Evolutionary conservation across 2,329 filamentous ascomycete species (phyloP), one percentile per base, ranked within the genome.

Genomic region (Trichoderma brevicompactum): DNA sequence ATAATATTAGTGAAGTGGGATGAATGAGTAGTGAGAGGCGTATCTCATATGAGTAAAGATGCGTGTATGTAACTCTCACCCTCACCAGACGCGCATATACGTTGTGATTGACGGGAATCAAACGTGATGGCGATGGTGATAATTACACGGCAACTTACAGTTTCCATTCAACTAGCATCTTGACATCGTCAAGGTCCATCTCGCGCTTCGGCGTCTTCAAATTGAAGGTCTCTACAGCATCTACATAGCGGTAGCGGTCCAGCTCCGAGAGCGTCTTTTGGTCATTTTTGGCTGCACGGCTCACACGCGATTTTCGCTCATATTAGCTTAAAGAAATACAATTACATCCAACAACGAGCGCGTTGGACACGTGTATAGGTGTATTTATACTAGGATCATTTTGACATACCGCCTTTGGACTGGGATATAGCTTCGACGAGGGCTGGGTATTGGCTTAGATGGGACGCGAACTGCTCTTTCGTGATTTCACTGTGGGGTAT

Each of bases 161-260:
- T 74, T 92, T 92, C 89, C 89, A 92, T 53, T 89, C 83, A 9
- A 91, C 84, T 3, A 92, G 79, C 19, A 72, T 79, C 70, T 85
- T 82, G 40, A 91, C 79, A 70, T 91, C 84, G 1, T 82, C 79
- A 53, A 87, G 82, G 2, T 74, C 77, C 78, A 92, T 84, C 10
- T 74, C 68, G 5, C 74, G 74, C 15, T 72, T 71, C 9, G 74
- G 68, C 19, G 72, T 69, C 5, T 73, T 70, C 15, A 77, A 70
- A 7, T 75, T 69, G 67, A 90, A 86, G 1, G 70, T 68, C 1
- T 75, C 70, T 1, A 83, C 79, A 2, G 88, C 85, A 23, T 81
- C 79, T 8, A 76, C 74, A 70, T 89, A 88, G 65, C 89, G 85
- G 70, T 84, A 86, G 1, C 79, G 69, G 67, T 92, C 89, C 19